Conservation (phyloP, 805 yeast species). For the Candida hispaniensis region DNA sequence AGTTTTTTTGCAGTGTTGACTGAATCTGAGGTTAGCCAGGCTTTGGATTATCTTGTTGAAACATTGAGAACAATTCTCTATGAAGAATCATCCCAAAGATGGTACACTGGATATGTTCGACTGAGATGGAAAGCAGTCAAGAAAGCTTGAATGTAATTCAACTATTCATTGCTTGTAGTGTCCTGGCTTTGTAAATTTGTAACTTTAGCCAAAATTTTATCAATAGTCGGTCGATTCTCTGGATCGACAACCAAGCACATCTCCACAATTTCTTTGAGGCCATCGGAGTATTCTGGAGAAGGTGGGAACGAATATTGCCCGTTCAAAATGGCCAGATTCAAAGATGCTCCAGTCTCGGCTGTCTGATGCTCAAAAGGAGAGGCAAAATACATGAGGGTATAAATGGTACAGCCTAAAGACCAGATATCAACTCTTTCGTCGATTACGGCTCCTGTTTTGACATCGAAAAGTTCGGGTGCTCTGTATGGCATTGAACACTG, state of each 20-base stretch:
- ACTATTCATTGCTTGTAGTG: too few relatives aligned
- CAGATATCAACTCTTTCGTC: constrained; percentile 78
- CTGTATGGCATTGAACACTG: constrained; percentile 79
- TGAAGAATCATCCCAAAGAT: constrained; percentile 15
- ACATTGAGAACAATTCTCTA: constrained; percentile 17
- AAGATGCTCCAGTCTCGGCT: constrained; percentile 68
- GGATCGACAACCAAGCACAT: constrained; percentile 58
- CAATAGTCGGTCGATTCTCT: constrained; percentile 49
- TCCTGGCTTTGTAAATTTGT: too few relatives aligned
- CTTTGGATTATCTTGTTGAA: constrained; percentile 18
- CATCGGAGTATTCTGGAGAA: constrained; percentile 42
- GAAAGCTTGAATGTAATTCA: too few relatives aligned
- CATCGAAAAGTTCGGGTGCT: constrained; percentile 83
- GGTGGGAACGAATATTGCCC: constrained; percentile 54
- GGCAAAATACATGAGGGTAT: constrained; percentile 61
- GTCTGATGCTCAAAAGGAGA: constrained; percentile 87
- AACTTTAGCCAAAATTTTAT: constrained; percentile 26
- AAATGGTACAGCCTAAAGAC: constrained; percentile 82
- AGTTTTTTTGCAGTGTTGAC: constrained; percentile 17
- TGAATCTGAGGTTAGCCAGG: constrained; percentile 3
- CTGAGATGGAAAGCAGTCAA: constrained; percentile 20
- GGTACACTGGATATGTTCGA: constrained; percentile 22
- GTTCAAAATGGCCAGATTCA: constrained; percentile 61
- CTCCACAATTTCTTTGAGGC: constrained; percentile 44
- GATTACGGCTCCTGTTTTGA: constrained; percentile 51